Evolutionary conservation across 208 protist species (phyloP), one percentile per base, ranked within the genome.

Genomic region (Trypanosoma lewisi): DNA sequence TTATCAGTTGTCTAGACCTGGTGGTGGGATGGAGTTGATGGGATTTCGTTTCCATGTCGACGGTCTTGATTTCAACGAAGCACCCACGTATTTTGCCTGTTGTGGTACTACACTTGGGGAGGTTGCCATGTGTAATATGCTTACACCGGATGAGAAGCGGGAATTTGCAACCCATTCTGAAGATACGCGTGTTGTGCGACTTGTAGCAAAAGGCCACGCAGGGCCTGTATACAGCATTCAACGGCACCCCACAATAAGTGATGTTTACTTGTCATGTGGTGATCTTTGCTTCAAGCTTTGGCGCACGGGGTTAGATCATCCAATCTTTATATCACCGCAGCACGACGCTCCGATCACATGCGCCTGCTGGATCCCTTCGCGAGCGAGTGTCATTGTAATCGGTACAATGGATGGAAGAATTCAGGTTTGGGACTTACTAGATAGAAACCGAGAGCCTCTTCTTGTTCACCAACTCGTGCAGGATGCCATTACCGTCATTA

Each of bases 231-330:
- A 78, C 70, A 76, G 70, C 23, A 79, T 97, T 37, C 71, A 94
- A 64, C 85, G 87, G 2, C 89, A 96, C 70, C 93, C 93, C 0
- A 67, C 61, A 11, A 84, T 97, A 57, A 76, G 80, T 30, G 90
- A 97, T 53, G 89, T 95, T 17, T 94, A 92, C 63, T 48, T 97
- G 25, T 95, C 87, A 21, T 91, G 88, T 62, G 90, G 93, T 11
- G 89, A 96, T 62, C 53, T 78, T 70, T 70, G 74, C 51, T 96
- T 94, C 57, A 95, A 96, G 56, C 82, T 97, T n/a, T 97, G 93
- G 93, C 87, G 89, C 17, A 60, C 68, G 6, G 87, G 84, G 11
- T 36, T 92, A 21, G 47, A 79, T 25, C 57, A 70, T 41, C 93
- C 93, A 9, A 78, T 97, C n/a, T 89, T 87, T 65, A 63, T 72